Percentiles rank a stretch among this genome's conserved stretches.
These are phyloP conservation scores for Aegilops sharonensis DNA, from an alignment of 176 grass and related monocot genomes.

Conservation along the genomic window DNA sequence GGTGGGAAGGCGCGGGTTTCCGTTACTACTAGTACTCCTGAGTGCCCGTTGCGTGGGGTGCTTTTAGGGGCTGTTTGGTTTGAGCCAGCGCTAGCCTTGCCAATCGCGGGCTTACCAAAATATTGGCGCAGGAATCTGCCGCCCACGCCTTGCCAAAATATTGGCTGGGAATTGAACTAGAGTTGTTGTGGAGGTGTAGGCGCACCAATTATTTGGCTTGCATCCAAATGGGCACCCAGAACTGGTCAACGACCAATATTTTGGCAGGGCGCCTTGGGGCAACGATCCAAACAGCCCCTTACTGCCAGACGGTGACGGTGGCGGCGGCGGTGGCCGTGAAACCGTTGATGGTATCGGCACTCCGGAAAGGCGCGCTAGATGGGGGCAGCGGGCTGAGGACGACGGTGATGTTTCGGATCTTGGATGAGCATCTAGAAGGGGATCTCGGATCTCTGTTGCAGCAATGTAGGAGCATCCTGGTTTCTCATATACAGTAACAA, in stretches of 20 bases:
- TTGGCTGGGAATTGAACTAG: too few relatives aligned
- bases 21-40: neutral
- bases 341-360: neutral
- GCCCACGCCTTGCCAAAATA: too few relatives aligned
- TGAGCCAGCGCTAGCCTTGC: too few relatives aligned
- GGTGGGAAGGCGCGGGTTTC: neutral
- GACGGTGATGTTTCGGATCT: conserved; percentile 2
- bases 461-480: neutral
- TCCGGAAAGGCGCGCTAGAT: neutral
- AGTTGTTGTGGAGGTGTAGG: too few relatives aligned
- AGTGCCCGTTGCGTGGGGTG: neutral
- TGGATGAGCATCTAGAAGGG: neutral
- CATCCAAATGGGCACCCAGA: too few relatives aligned
- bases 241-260: too few relatives aligned
- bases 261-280: too few relatives aligned
- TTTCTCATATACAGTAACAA: neutral
- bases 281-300: too few relatives aligned
- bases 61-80: too few relatives aligned
- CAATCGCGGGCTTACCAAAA: too few relatives aligned
- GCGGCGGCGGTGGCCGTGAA: neutral
- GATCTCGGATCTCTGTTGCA: neutral
- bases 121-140: too few relatives aligned
- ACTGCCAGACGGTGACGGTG: neutral
- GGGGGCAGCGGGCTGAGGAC: neutral
- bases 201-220: too few relatives aligned